These are phyloP conservation scores for Croton laevigatus DNA, from an alignment of 441 rosid genomes.

Conservation along the genomic window DNA sequence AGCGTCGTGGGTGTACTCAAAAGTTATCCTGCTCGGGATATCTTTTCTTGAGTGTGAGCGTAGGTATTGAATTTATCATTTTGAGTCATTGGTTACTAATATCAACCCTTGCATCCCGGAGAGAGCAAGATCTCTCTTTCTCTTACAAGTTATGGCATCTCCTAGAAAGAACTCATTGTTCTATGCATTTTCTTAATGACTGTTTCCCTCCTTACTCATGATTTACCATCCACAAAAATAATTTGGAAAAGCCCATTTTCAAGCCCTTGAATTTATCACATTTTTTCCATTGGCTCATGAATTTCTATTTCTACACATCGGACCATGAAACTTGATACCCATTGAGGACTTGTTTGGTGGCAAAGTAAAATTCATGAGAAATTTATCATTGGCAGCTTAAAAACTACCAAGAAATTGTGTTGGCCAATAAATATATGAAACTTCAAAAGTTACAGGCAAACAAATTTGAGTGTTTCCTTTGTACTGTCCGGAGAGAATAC, in stretches of 20 bases:
- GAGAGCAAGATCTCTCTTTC: no score
- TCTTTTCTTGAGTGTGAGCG: conserved; percentile 77
- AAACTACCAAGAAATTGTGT: no score
- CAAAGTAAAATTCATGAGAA: no score
- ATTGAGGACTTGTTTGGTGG: no score
- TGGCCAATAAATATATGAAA: no score
- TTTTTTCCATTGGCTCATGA: not conserved
- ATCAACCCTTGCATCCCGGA: not conserved
- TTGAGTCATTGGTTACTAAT: not conserved
- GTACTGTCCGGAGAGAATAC: no score
- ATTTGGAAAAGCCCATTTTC: not conserved
- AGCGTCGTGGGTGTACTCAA: conserved; percentile 81
- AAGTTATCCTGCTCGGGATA: conserved; percentile 74
- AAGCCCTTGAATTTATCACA: not conserved
- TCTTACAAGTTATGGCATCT: not conserved
- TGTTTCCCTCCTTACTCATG: not conserved
- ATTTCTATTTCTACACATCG: no score
- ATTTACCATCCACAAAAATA: not conserved
- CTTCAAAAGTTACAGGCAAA: no score
- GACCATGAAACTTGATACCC: no score
- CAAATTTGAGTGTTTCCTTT: no score
- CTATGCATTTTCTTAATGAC: not conserved
- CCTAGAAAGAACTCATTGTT: not conserved
- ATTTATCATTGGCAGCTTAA: no score
- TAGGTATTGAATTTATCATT: conserved; percentile 50